Conservation (phyloP, 257 asterid species). For the Fraxinus cuspidata region DNA sequence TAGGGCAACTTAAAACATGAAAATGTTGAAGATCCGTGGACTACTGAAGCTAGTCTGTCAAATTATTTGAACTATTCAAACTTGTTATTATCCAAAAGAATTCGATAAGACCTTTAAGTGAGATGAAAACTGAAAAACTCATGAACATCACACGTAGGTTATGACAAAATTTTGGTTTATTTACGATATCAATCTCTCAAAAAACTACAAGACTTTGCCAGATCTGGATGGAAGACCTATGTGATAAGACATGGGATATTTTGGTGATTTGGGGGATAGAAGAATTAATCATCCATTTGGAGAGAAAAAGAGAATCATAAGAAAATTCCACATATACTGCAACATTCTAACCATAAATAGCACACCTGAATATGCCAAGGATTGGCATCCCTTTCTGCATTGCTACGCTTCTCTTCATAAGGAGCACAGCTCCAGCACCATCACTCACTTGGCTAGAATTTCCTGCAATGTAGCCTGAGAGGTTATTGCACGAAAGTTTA, state of each 20-base stretch:
- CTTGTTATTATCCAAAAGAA: neutral
- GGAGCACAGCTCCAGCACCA: conserved; percentile 99
- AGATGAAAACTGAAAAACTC: neutral
- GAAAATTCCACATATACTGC: neutral
- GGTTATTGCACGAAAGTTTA: conserved; percentile 15
- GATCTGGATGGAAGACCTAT: neutral
- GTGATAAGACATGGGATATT: neutral
- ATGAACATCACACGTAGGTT: neutral
- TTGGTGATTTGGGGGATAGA: neutral
- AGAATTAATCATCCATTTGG: neutral
- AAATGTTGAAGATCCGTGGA: neutral
- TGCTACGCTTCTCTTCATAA: conserved; percentile 93
- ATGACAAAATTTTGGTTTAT: neutral
- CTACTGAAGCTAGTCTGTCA: conserved; percentile 12
- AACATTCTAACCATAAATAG: conserved; percentile 8
- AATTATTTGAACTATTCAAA: neutral
- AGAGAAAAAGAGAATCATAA: neutral
- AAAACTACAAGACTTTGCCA: neutral
- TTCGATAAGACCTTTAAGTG: conserved; percentile 14
- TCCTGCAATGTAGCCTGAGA: conserved; percentile 44
- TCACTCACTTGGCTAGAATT: conserved; percentile 98
- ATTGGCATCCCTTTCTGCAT: conserved; percentile 91
- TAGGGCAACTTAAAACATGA: neutral
- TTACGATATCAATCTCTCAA: neutral
- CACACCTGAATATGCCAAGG: conserved; percentile 92